These are phyloP conservation scores for Neoascochyta sp. DNA, from an alignment of 2,329 filamentous ascomycete genomes.

Conservation along the genomic window DNA sequence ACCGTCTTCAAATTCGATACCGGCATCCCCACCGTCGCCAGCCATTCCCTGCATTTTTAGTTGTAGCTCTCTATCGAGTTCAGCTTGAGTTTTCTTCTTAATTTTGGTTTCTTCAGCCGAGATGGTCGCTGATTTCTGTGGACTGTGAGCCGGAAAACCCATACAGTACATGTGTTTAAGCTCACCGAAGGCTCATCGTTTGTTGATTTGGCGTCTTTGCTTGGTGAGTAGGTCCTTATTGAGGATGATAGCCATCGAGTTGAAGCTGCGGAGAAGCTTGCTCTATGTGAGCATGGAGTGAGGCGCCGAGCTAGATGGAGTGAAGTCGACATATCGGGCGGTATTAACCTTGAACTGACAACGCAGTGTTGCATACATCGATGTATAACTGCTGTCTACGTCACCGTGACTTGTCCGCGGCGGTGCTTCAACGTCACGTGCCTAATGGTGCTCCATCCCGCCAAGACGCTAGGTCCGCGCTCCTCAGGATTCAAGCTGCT, in stretches of 20 bases:
- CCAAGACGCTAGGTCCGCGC: conserved; percentile 21
- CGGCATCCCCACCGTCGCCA: conserved; percentile 67
- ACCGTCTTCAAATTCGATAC: conserved; percentile 72
- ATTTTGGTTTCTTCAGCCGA: conserved; percentile 13
- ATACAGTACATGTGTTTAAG: not conserved
- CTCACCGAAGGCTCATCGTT: not conserved
- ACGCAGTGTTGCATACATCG: no score
- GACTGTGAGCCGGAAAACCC: conserved; percentile 4
- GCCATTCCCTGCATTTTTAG: conserved; percentile 63
- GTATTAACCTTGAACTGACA: no score
- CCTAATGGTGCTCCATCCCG: no score
- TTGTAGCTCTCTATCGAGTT: conserved; percentile 65
- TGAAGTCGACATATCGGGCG: no score
- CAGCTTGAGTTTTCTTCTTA: conserved; percentile 54
- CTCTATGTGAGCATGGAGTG: no score
- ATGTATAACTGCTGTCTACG: no score
- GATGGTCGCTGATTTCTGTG: conserved; percentile 11
- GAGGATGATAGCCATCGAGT: not conserved
- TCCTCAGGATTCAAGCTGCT: conserved; percentile 13
- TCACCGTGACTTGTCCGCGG: conserved; percentile 22
- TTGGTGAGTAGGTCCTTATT: not conserved
- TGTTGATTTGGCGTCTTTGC: not conserved
- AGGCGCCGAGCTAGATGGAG: no score
- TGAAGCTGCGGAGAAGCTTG: not conserved
- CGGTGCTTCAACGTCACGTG: no score